Base-by-base conservation (phyloP, 345 rosid species). In the Crucihimalaya himalaica region DNA sequence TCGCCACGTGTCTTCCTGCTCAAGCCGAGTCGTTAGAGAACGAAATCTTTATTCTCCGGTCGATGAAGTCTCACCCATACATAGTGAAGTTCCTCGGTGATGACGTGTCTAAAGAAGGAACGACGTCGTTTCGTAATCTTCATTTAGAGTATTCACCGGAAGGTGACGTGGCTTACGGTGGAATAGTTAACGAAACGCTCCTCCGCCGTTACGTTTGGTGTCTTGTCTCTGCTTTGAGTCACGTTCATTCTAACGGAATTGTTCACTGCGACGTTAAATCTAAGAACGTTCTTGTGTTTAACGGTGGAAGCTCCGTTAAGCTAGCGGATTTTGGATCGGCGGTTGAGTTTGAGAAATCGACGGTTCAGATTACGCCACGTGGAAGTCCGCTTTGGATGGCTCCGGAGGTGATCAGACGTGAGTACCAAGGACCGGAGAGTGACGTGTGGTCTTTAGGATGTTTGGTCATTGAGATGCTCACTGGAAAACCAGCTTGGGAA, bases 341-440 rank as follows among this genome's bases (percentile, higher is more conserved):
- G 37, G 16, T 77, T 1, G 55, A 75, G 52, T 5, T 68, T 0
- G 60, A 47, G 2, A 68, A 47, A 8, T 19, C 62, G 45, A 16
- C 54, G 18, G 63, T 21, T 8, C 54, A 25, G 27, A n/a, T 65
- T 39, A 8, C 61, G 72, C 89, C 91, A 25, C 92, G 95, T 34
- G 97, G 97, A 72, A 91, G 95, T 43, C 97, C 97, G 11, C 81
- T 91, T 10, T 91, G 95, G 97, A 91, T 91, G 95, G 97, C 97
- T 20, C 97, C 97, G 70, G 97, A 91, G 83, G 97, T 89, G 65
- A 54, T 91, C 2, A 80, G 93, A 46, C 54, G 86, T 5, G 91
- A 89, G 78, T 81, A 23, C 18, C 95, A 85, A 78, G 93, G 95
- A 29, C 87, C 93, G 70, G 84, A 87, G 63, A 89, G 97, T 51